These are phyloP conservation scores for Beauveria varroae DNA, from an alignment of 2,329 filamentous ascomycete genomes.

Conservation along the genomic window DNA sequence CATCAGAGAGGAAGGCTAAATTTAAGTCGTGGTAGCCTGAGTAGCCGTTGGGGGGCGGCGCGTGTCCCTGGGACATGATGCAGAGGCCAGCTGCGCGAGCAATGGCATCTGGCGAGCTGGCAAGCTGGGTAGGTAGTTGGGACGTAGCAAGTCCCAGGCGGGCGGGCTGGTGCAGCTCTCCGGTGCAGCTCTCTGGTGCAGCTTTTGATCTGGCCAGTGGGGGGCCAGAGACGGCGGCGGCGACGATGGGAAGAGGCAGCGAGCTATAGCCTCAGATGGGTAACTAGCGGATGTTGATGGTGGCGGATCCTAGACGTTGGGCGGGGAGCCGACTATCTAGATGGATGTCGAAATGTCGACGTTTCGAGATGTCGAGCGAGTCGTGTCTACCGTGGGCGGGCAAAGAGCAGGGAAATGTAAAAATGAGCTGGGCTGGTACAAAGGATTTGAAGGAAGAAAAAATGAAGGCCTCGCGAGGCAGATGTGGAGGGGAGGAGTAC, in stretches of 20 bases:
- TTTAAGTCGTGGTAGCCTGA: constrained; percentile 2
- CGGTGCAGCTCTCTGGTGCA: neutral
- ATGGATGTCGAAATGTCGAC: neutral
- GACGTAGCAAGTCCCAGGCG: neutral
- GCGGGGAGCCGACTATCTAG: neutral
- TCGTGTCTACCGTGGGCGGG: neutral
- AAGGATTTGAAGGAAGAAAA: neutral
- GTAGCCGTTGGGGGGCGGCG: constrained; percentile 1
- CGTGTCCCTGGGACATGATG: constrained; percentile 10
- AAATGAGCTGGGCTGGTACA: neutral
- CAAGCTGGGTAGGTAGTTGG: neutral
- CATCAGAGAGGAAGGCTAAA: constrained; percentile 3
- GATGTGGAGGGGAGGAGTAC: constrained; percentile 1
- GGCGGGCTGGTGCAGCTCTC: neutral
- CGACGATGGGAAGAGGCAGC: neutral
- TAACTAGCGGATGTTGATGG: neutral
- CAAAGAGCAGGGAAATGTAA: neutral
- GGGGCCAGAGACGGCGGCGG: neutral
- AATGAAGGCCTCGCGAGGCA: neutral
- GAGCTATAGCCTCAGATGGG: neutral
- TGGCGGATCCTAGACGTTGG: neutral
- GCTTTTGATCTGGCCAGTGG: neutral
- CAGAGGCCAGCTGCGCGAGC: neutral
- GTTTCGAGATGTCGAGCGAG: neutral
- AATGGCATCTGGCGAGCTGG: constrained; percentile 3